phyloP scores from a whole-genome alignment of 495 filamentous ascomycete species.

The Haplographium delicatum region DNA sequence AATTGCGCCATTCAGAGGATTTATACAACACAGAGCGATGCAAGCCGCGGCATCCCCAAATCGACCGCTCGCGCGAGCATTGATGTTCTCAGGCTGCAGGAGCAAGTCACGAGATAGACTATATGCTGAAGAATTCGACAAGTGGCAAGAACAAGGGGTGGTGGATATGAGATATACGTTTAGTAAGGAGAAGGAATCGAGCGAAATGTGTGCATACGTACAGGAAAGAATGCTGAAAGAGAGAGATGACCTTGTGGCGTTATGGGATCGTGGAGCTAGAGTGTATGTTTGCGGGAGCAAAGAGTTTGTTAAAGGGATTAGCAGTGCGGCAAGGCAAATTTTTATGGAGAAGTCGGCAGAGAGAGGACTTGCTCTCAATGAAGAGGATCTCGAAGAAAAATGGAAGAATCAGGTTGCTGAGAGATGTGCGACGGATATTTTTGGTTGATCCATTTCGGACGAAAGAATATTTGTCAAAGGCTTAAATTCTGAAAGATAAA shows the following conservation, averaged over 20 bases:
- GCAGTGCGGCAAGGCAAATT: not conserved
- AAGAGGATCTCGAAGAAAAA: too few species aligned
- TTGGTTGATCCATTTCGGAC: too few species aligned
- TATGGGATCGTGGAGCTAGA: slow-evolving; percentile 39
- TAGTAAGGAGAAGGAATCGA: not conserved
- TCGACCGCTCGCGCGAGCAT: slow-evolving; percentile 38
- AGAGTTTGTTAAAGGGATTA: not conserved
- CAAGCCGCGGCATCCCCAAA: slow-evolving; percentile 30
- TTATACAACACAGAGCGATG: slow-evolving; percentile 47
- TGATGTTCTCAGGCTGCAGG: slow-evolving; percentile 49
- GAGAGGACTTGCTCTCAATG: too few species aligned
- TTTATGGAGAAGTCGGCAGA: too few species aligned
- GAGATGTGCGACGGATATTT: too few species aligned
- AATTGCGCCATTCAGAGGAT: slow-evolving; percentile 52
- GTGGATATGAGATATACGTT: slow-evolving; percentile 31
- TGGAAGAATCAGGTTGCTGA: too few species aligned
- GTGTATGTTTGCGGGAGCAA: slow-evolving; percentile 45
- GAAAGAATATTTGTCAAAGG: too few species aligned
- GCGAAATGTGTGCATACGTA: slow-evolving; percentile 36
- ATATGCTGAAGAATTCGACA: slow-evolving; percentile 38
- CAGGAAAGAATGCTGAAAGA: slow-evolving; percentile 44
- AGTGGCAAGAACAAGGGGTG: slow-evolving; percentile 39
- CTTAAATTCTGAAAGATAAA: too few species aligned
- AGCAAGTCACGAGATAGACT: slow-evolving; percentile 40
- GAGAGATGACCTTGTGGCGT: slow-evolving; percentile 31